Evolutionary conservation across 2,329 filamentous ascomycete species (phyloP), one percentile per base, ranked within the genome.

Genomic region (Fusarium sp.): DNA sequence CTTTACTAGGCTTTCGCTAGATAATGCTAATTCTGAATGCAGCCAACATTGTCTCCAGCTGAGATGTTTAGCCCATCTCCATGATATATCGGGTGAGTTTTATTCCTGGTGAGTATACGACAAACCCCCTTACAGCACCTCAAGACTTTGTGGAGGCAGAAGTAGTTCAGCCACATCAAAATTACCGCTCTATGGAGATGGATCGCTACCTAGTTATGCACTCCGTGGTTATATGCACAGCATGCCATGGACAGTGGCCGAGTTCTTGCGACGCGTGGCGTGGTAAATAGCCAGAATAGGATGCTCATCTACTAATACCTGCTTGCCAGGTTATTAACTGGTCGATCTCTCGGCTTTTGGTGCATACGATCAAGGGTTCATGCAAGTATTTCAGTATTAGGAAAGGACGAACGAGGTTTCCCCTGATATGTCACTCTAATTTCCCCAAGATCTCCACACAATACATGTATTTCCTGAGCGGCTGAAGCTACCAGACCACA

Each of bases 401-500:
- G 54, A 68, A 68, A 58, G 34, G 57, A 40, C 18, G 24, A 45
- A n/a, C 47, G 13, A 42, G 20, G 32, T 11, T 45, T 49, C n/a
- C 24, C 40, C 30, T 53, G 53, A 48, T 16, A 65, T 65, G 63
- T 65, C 63, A 71, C 24, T 60, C 52, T 41, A 52, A 60, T 65
- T 64, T 60, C 57, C 67, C 44, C n/a, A 30, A 30, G 42, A 54
- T 53, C 63, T 42, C 67, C 67, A 71, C 67, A 52, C 54, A 29
- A 25, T 52, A 48, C 44, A 30, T 24, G 44, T 40, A 20, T 30
- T 16, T 40, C 30, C 32, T 32, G 22, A 44, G 47, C 13, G 44
- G 32, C 42, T 51, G 24, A 37, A 53, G 45, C 18, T 24, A 54
- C 44, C 42, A 34, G 52, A 42, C 54, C 40, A 49, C 40, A 61